Conservation (phyloP, 2,329 filamentous ascomycete species). For the Fusarium sarcochroum region DNA sequence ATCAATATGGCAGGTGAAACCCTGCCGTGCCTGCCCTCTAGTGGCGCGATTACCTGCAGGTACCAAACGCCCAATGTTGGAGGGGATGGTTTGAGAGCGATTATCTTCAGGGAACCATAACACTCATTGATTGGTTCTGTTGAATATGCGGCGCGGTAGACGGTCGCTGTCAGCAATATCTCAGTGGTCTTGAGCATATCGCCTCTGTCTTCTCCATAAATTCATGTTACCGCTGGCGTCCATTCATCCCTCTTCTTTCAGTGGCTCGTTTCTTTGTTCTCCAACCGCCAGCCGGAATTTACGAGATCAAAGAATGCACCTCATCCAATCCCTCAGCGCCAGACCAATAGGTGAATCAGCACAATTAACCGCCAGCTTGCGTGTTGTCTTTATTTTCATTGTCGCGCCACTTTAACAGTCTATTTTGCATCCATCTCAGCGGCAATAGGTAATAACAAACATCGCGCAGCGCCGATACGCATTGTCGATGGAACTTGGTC, state of each 20-base stretch:
- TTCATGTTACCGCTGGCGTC: slow-evolving; percentile 19
- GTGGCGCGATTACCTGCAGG: slow-evolving; percentile 44
- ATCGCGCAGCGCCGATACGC: neutral
- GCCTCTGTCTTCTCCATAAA: neutral
- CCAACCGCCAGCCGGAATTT: slow-evolving; percentile 45
- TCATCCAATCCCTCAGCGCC: slow-evolving; percentile 40
- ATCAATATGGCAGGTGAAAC: slow-evolving; percentile 37
- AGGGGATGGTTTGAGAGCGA: slow-evolving; percentile 24
- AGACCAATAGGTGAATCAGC: slow-evolving; percentile 19
- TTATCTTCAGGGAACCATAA: slow-evolving; percentile 20
- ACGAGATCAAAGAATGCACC: slow-evolving; percentile 21
- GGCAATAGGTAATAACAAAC: slow-evolving; percentile 24
- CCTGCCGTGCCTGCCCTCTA: slow-evolving; percentile 6
- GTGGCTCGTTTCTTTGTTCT: slow-evolving; percentile 35
- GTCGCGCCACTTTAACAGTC: too few species aligned
- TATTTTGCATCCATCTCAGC: slow-evolving; percentile 3
- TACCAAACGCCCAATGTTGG: slow-evolving; percentile 39
- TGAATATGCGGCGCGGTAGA: slow-evolving; percentile 1
- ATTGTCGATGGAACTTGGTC: slow-evolving; percentile 25
- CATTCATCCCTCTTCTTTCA: slow-evolving; percentile 20
- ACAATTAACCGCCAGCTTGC: slow-evolving; percentile 35
- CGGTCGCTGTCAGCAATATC: slow-evolving; percentile 13
- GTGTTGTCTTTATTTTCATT: too few species aligned
- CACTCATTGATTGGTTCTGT: slow-evolving; percentile 23
- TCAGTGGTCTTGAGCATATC: slow-evolving; percentile 21